phyloP scores from a whole-genome alignment of 2,329 filamentous ascomycete species.

The Madurella fahalii region DNA sequence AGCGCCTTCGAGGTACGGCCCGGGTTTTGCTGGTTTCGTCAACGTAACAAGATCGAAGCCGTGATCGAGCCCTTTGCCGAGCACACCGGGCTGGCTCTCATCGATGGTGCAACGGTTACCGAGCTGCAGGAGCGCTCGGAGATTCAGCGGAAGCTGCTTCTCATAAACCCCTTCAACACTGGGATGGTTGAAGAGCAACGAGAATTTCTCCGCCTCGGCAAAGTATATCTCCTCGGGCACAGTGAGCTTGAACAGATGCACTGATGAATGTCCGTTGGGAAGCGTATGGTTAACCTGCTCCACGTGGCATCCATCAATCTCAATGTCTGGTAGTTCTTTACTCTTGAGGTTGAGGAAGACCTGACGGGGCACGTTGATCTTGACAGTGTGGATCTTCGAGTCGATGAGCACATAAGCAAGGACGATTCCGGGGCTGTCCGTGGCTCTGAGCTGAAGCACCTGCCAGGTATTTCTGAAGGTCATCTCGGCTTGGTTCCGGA shows the following conservation, averaged over 20 bases:
- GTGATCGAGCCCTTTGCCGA: conserved; percentile 87
- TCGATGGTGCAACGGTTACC: conserved; percentile 94
- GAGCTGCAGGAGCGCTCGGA: conserved; percentile 82
- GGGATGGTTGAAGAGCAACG: conserved; percentile 79
- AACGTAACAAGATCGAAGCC: conserved; percentile 84
- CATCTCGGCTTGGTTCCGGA: conserved; percentile 87
- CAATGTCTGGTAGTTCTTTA: conserved; percentile 81
- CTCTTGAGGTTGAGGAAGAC: conserved; percentile 90
- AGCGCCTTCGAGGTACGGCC: conserved; percentile 69
- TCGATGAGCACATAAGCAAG: conserved; percentile 89
- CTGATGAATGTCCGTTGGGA: conserved; percentile 90
- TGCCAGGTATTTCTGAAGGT: conserved; percentile 95
- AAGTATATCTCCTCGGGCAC: conserved; percentile 87
- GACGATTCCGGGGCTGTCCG: conserved; percentile 81
- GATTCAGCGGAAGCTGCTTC: conserved; percentile 80
- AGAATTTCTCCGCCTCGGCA: conserved; percentile 76
- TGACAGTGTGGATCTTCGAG: conserved; percentile 82
- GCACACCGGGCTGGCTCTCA: conserved; percentile 79
- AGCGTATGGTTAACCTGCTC: conserved; percentile 92
- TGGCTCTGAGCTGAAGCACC: conserved; percentile 78
- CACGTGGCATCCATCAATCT: conserved; percentile 78
- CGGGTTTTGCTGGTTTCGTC: conserved; percentile 59
- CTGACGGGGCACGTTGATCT: conserved; percentile 82
- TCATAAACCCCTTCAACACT: conserved; percentile 98
- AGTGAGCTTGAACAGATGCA: conserved; percentile 89